Evolutionary conservation across 2,329 filamentous ascomycete genomes (phyloP).

Genomic region (Ampelomyces quisqualis): DNA sequence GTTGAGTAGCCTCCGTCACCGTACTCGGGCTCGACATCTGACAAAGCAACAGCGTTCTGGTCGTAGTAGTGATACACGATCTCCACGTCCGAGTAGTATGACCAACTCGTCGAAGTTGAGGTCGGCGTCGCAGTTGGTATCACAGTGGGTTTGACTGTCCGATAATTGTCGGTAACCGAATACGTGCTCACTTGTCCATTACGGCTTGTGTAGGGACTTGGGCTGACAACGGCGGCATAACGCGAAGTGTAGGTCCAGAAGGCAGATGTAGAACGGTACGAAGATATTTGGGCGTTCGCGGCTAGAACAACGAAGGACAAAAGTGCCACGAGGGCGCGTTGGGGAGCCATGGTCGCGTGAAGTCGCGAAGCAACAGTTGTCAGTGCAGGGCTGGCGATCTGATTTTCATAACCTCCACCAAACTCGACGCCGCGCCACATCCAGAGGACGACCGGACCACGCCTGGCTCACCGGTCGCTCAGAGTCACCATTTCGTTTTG

Average conservation of each 20-base stretch:
- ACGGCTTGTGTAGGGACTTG: conserved; percentile 16
- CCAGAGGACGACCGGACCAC: conserved; percentile 10
- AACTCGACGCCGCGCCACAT: conserved; percentile 12
- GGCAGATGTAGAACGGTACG: conserved; percentile 4
- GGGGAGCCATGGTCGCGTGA: conserved; percentile 21
- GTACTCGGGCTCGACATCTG: conserved; percentile 25
- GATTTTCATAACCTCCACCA: conserved; percentile 25
- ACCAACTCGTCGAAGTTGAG: conserved; percentile 13
- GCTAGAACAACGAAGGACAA: conserved; percentile 12
- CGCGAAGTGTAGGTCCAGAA: conserved; percentile 32
- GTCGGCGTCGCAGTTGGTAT: conserved; percentile 28
- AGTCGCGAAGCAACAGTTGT: conserved; percentile 12
- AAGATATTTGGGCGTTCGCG: conserved; percentile 14
- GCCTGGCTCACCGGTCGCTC: conserved; percentile 24
- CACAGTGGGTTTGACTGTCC: conserved; percentile 25
- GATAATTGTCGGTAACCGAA: conserved; percentile 9
- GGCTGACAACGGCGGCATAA: conserved; percentile 17
- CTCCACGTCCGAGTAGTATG: conserved; percentile 15
- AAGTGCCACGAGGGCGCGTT: conserved; percentile 15
- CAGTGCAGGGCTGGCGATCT: conserved; percentile 12
- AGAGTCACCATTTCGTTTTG: conserved; percentile 21
- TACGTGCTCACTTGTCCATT: conserved; percentile 11
- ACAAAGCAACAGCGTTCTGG: conserved; percentile 19
- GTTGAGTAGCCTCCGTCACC: conserved; percentile 10
- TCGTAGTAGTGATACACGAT: conserved; percentile 26